Conservation (phyloP, 1,284 basidiomycete genomes). For the Pholiota adiposa region DNA sequence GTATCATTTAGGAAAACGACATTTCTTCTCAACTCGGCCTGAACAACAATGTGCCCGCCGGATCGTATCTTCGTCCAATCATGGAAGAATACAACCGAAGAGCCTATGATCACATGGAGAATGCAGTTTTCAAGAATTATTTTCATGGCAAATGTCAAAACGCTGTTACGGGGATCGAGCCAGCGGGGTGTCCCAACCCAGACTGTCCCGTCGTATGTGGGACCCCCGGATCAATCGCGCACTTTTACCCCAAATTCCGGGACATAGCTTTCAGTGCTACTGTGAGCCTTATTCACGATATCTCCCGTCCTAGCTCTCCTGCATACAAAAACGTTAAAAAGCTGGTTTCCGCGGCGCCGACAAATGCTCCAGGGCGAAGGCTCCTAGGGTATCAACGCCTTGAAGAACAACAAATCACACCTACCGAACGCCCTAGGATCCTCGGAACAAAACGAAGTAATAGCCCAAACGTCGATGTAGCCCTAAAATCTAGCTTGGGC, state of each 20-base stretch:
- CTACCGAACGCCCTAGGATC: too few relatives aligned
- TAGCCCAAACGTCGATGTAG: too few relatives aligned
- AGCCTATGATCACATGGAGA: constrained; percentile 49
- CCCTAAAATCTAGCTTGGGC: too few relatives aligned
- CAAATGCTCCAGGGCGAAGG: constrained; percentile 7
- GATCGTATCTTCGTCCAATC: constrained; percentile 50
- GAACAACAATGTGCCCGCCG: constrained; percentile 17
- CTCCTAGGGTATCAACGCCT: constrained; percentile 14
- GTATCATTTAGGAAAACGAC: constrained; percentile 29
- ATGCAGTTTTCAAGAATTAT: constrained; percentile 50
- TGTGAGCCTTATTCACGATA: constrained; percentile 35
- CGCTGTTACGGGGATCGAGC: constrained; percentile 51
- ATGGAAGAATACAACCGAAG: constrained; percentile 29
- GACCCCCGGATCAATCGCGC: constrained; percentile 76
- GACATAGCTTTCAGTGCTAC: constrained; percentile 55
- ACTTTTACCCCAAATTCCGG: constrained; percentile 59
- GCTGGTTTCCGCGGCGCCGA: constrained; percentile 19
- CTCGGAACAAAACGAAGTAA: too few relatives aligned
- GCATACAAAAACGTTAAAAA: constrained; percentile 46
- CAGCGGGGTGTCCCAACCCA: constrained; percentile 74
- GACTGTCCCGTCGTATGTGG: constrained; percentile 78
- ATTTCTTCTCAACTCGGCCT: constrained; percentile 39
- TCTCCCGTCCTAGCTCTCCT: constrained; percentile 41
- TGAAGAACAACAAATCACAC: neutral
- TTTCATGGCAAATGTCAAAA: constrained; percentile 79